Conservation (phyloP, 495 filamentous ascomycete species). For the Thermochaetoides thermophila region DNA sequence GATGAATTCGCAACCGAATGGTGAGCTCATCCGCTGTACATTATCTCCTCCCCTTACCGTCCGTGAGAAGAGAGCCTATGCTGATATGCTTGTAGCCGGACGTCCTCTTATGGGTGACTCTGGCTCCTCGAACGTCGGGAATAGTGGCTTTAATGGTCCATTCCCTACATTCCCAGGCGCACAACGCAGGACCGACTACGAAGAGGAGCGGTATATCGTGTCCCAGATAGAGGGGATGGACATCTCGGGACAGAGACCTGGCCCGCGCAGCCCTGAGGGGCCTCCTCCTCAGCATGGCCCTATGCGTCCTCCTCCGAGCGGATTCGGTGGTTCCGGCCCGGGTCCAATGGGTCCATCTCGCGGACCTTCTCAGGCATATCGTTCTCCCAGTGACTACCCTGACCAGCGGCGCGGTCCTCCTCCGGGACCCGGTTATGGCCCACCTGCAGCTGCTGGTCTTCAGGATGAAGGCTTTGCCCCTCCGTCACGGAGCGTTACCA, state of each 20-base stretch:
- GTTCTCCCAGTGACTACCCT: constrained; percentile 22
- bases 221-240: constrained; percentile 45
- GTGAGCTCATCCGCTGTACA: constrained; percentile 13
- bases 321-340: constrained; percentile 17
- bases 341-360: constrained; percentile 23
- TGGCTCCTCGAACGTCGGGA: constrained; percentile 23
- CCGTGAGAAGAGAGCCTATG: neutral
- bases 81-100: constrained; percentile 14
- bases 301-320: constrained; percentile 17
- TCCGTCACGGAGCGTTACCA: constrained; percentile 37
- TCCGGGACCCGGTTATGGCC: constrained; percentile 18
- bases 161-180: constrained; percentile 50
- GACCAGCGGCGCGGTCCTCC: constrained; percentile 28
- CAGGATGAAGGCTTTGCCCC: constrained; percentile 24
- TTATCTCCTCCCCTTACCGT: no score
- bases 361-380: constrained; percentile 22
- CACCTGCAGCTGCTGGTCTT: constrained; percentile 16
- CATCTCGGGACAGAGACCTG: constrained; percentile 31
- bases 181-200: constrained; percentile 29
- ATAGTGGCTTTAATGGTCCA: constrained; percentile 43
- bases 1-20: constrained; percentile 16
- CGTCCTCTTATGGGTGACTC: constrained; percentile 18
- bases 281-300: constrained; percentile 18
- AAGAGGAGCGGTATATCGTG: constrained; percentile 33
- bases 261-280: constrained; percentile 14